Conservation (phyloP, 2,329 filamentous ascomycete genomes). For the Decorospora gaudefroyi region DNA sequence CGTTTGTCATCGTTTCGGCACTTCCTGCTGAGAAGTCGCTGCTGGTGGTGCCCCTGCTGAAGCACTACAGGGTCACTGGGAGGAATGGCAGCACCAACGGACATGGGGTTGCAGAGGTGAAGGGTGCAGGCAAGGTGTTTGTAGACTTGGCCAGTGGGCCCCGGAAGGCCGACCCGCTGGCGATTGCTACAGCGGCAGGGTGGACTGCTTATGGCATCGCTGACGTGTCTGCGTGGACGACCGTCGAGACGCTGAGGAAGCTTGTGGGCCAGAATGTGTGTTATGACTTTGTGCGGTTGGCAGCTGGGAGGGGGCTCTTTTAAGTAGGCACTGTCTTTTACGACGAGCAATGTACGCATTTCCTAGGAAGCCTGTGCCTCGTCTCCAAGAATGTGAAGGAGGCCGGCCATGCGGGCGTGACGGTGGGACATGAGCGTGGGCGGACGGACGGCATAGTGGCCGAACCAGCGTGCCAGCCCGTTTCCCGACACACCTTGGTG, state of each 20-base stretch:
- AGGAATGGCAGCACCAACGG: conserved; percentile 44
- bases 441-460: too few relatives aligned
- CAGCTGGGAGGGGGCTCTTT: conserved; percentile 62
- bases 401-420: too few relatives aligned
- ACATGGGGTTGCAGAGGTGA: conserved; percentile 24
- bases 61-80: conserved; percentile 64
- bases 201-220: conserved; percentile 80
- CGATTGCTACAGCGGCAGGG: conserved; percentile 72
- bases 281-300: conserved; percentile 82
- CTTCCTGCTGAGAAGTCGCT: conserved; percentile 77
- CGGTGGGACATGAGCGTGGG: too few relatives aligned
- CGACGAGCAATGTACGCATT: too few relatives aligned
- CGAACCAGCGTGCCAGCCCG: too few relatives aligned
- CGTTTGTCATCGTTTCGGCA: conserved; percentile 81
- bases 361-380: too few relatives aligned
- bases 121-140: conserved; percentile 67
- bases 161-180: conserved; percentile 68
- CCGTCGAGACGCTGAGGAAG: conserved; percentile 76
- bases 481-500: too few relatives aligned
- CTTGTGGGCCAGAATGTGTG: conserved; percentile 85
- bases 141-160: conserved; percentile 74
- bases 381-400: too few relatives aligned
- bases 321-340: too few relatives aligned
- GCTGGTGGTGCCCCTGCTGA: conserved; percentile 75
- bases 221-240: conserved; percentile 82